phyloP scores from a whole-genome alignment of 768 basidiomycete species.

The Rhodotorula babjevae region DNA sequence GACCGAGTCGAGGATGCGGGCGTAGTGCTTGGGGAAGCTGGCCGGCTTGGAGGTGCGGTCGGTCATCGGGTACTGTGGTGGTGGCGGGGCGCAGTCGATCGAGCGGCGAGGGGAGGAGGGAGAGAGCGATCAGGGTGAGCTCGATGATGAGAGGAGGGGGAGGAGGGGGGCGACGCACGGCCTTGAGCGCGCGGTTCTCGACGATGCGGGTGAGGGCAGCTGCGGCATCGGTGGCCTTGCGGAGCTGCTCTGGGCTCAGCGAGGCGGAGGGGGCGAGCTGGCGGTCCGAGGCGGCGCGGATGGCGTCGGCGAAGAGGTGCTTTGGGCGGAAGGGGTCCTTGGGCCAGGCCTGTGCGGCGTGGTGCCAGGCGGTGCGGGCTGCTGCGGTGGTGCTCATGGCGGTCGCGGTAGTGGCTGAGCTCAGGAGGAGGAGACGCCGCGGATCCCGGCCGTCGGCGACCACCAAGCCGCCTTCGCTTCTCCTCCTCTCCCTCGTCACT shows the following conservation, averaged over 20 bases:
- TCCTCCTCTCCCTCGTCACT: too few relatives aligned
- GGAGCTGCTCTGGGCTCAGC: neutral
- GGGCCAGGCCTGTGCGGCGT: constrained; percentile 17
- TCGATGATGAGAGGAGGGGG: neutral
- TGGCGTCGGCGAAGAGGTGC: constrained; percentile 20
- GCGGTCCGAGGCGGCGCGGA: constrained; percentile 20
- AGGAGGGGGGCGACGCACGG: neutral
- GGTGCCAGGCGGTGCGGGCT: constrained; percentile 9
- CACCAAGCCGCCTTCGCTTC: too few relatives aligned
- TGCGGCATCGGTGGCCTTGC: neutral
- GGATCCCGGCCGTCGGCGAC: too few relatives aligned
- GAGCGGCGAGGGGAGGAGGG: neutral
- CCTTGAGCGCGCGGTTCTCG: neutral
- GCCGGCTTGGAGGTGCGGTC: constrained; percentile 29
- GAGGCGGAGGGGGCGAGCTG: constrained; percentile 11
- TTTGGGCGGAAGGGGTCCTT: constrained; percentile 23
- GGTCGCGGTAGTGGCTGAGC: neutral
- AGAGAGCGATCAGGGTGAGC: neutral
- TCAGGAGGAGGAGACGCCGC: neutral
- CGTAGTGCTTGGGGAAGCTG: constrained; percentile 32
- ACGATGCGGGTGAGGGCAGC: neutral
- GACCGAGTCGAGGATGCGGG: constrained; percentile 19
- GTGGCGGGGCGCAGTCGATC: too few relatives aligned
- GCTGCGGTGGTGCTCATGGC: neutral
- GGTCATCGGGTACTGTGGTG: constrained; percentile 17